These are phyloP conservation scores for Mycena albidolilacea DNA, from an alignment of 768 basidiomycete genomes.

Conservation along the genomic window DNA sequence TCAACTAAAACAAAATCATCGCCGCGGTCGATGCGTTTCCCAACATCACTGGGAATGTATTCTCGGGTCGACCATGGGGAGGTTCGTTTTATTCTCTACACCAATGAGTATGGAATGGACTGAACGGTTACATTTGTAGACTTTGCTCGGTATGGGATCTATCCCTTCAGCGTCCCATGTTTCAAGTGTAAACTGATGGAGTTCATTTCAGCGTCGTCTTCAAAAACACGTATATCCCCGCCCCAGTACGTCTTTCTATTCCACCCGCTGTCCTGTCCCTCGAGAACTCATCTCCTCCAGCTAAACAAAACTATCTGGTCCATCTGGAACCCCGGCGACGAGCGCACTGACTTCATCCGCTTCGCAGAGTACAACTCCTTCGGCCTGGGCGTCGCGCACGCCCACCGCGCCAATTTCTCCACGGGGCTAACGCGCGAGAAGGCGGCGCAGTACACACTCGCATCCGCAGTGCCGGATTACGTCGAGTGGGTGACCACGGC, in stretches of 20 bases:
- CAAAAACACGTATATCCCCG: conserved; percentile 42
- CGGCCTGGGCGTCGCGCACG: conserved; percentile 37
- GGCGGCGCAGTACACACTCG: conserved; percentile 39
- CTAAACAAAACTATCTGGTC: conserved; percentile 47
- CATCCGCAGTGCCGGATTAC: conserved; percentile 37
- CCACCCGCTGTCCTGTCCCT: no score
- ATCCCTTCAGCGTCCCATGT: background rate
- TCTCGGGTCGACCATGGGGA: conserved; percentile 48
- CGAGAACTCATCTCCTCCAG: conserved; percentile 1
- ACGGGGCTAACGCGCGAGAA: conserved; percentile 36
- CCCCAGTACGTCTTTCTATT: conserved; percentile 24
- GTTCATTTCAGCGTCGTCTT: conserved; percentile 42
- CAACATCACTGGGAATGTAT: conserved; percentile 41
- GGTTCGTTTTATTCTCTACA: conserved; percentile 33
- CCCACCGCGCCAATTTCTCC: conserved; percentile 39
- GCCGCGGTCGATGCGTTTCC: conserved; percentile 40
- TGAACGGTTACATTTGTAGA: conserved; percentile 3
- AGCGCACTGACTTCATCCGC: conserved; percentile 44
- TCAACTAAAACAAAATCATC: conserved; percentile 44
- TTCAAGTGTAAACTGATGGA: background rate
- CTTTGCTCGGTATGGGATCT: conserved; percentile 26
- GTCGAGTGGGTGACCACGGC: conserved; percentile 39
- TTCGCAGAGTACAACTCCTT: conserved; percentile 46
- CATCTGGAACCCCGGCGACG: conserved; percentile 44
- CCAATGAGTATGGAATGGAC: background rate